Base-by-base conservation (phyloP, 2,329 filamentous ascomycete species). In the Botryotinia narcissicola region DNA sequence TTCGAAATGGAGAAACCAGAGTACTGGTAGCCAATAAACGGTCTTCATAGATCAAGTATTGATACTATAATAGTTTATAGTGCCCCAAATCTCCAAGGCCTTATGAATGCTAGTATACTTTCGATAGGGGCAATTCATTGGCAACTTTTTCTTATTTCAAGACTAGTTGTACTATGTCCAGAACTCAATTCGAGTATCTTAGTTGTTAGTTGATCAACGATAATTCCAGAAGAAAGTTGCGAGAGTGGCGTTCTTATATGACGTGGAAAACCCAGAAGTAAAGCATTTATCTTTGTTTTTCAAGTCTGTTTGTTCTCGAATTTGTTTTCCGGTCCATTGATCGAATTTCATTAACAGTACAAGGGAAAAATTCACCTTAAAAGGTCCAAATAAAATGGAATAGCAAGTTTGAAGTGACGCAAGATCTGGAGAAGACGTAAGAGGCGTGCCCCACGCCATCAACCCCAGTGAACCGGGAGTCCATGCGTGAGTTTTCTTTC, bases 401-500 rank as follows among this genome's bases (percentile, higher is more conserved):
- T 8, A 54, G 32, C n/a, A 29, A 25, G 14, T 29, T 29, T 54
- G 2, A 40, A 29, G n/a, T 9, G 8, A 54, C 64, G 20, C 18
- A 54, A 29, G 35, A 12, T n/a, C 20, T 35, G 1, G 20, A 67
- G 35, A 14, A 12, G n/a, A 29, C 32, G 32, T 12, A 20, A 2
- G 32, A 37, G 14, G 35, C 35, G 25, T 37, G 35, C 32, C n/a
- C 16, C 7, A 25, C 60, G 37, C 25, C 44, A 25, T 29, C 22
- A 8, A n/a, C 32, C 25, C 7, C 8, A 67, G 14, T 35, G 35
- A 54, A 64, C 70, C 3, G 20, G 1, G 46, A 44, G 46, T 66
- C 46, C 25, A 29, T 54, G 46, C 46, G 59, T 71, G 60, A 51
- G 70, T 66, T 57, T 42, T 44, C 51, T 29, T 48, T 37, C 59